phyloP scores from a whole-genome alignment of 352 stramenopile species.

The Phytopythium kandeliae region DNA sequence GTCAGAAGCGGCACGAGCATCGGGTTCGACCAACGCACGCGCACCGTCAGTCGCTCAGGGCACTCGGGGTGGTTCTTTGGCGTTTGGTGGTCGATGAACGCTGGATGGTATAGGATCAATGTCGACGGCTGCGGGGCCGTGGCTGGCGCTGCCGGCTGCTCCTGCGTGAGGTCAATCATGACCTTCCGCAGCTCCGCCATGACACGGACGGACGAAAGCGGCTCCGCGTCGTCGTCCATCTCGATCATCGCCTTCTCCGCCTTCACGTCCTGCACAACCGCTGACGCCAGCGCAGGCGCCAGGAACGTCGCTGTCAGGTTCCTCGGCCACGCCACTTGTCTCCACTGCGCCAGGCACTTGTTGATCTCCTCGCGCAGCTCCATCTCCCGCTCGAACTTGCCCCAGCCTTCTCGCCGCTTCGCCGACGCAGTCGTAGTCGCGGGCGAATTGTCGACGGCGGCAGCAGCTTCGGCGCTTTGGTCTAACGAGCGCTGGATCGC shows the following conservation, averaged over 20 bases:
- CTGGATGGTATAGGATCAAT: conserved; percentile 74
- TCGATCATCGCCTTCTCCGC: conserved; percentile 13
- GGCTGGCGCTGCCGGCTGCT: conserved; percentile 22
- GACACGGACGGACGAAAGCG: conserved; percentile 17
- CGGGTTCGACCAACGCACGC: conserved; percentile 14
- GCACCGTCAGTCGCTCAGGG: conserved; percentile 71
- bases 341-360: conserved; percentile 55
- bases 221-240: conserved; percentile 13
- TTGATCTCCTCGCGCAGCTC: conserved; percentile 43
- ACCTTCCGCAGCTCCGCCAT: conserved; percentile 76
- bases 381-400: conserved; percentile 39
- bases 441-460: conserved; percentile 4
- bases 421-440: conserved; percentile 3
- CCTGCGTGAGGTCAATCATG: conserved; percentile 72
- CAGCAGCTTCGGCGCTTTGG: conserved; percentile 9
- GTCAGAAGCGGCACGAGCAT: too few species aligned
- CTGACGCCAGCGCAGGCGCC: conserved; percentile 13
- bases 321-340: conserved; percentile 55
- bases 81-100: conserved; percentile 83
- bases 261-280: conserved; percentile 19
- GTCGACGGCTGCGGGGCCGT: conserved; percentile 40
- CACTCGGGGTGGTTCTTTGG: conserved; percentile 80
- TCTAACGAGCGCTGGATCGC: conserved; percentile 60
- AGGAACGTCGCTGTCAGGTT: conserved; percentile 50
- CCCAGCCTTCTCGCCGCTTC: conserved; percentile 12